Evolutionary conservation across 305 asterid species (phyloP), one percentile per base, ranked within the genome.

Genomic region (Lippia alba): DNA sequence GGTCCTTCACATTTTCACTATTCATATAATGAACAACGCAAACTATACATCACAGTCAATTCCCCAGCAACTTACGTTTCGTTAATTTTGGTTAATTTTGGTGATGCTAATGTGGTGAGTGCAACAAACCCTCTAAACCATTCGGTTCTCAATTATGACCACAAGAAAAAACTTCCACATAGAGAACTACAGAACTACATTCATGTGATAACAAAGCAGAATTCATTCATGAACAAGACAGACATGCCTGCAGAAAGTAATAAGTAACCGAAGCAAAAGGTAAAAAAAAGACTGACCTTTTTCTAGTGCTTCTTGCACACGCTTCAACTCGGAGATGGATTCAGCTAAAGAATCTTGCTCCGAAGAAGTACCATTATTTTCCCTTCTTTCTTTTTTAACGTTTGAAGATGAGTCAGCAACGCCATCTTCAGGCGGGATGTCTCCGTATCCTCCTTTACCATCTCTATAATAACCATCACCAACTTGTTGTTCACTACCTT

Each of bases 241-340:
- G 50, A 66, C 19, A 34, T 39, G 61, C 55, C 15, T 3, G 66
- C 60, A 64, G 19, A 16, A 36, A 30, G 9, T 63, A 34, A 63
- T 6, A 10, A 67, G 17, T 8, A 20, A 20, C 33, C 19, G 19
- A 68, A 68, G 24, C 20, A 33, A 64, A 64, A 19, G 53, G 36
- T 51, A 44, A 44, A 71, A 55, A 14, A 24, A 24, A 33, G 45
- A 77, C 76, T 14, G 30, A 86, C 96, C 98, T 85, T 81, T 83
- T 76, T 84, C 91, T 39, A 90, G 78, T 64, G 92, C 91, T 73
- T 82, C 89, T 81, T 88, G 88, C 24, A 74, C 89, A 56, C 85
- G 71, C 39, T 88, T 90, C 73, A 88, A 86, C 7, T 55, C 62
- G 58, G 48, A 50, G 69, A 87, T 75, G 54, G 92, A 77, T 34